Percentiles rank a stretch among this genome's conserved stretches.
Evolutionary conservation across 2,329 filamentous ascomycete species (phyloP).

Genomic region (Xylariaceae sp.): DNA sequence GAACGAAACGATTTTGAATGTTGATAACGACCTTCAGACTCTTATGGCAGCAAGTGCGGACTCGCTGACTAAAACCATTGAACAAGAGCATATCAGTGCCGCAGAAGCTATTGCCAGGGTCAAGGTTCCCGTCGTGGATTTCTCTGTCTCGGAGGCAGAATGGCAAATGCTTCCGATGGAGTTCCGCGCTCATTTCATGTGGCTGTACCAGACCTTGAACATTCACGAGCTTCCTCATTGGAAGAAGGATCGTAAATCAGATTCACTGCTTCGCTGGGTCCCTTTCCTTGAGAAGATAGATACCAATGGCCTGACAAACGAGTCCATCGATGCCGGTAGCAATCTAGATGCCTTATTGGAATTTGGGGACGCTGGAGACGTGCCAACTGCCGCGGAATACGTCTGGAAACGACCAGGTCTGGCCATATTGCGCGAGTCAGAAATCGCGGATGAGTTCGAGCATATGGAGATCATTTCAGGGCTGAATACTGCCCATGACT

Average conservation of each 20-base stretch:
- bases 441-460: slow-evolving; percentile 25
- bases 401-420: slow-evolving; percentile 30
- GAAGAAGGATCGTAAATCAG: slow-evolving; percentile 11
- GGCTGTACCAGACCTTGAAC: slow-evolving; percentile 8
- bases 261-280: slow-evolving; percentile 25
- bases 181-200: slow-evolving; percentile 16
- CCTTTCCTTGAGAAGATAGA: slow-evolving; percentile 22
- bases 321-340: slow-evolving; percentile 18
- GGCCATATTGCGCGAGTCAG: slow-evolving; percentile 24
- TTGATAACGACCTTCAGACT: slow-evolving; percentile 14
- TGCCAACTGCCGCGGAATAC: slow-evolving; percentile 24
- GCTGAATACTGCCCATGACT: background rate
- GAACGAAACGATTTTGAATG: background rate
- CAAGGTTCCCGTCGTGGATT: slow-evolving; percentile 27
- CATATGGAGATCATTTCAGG: slow-evolving; percentile 3
- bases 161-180: slow-evolving; percentile 20
- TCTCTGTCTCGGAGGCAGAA: slow-evolving; percentile 22
- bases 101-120: slow-evolving; percentile 26
- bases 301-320: slow-evolving; percentile 14
- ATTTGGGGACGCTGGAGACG: slow-evolving; percentile 1
- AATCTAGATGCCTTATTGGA: slow-evolving; percentile 4
- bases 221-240: slow-evolving; percentile 14
- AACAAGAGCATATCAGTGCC: slow-evolving; percentile 27
- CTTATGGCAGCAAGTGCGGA: slow-evolving; percentile 16
- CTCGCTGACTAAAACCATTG: slow-evolving; percentile 15